Conservation (phyloP, 2,329 filamentous ascomycete genomes). For the Fusarium nodosum region DNA sequence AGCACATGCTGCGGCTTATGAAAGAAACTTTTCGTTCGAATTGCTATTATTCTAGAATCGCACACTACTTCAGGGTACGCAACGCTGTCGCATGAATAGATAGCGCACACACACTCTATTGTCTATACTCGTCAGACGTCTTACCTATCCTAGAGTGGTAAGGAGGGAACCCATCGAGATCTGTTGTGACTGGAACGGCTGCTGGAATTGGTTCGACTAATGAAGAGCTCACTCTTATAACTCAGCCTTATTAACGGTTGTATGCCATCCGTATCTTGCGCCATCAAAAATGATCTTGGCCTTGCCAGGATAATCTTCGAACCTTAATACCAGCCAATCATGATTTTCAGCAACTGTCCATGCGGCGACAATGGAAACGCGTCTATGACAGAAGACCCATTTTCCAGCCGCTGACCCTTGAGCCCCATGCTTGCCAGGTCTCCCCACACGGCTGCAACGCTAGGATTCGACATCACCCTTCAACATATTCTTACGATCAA, state of each 20-base stretch:
- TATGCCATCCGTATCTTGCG: constrained; percentile 32
- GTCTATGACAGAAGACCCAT: constrained; percentile 50
- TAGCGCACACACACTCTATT: neutral
- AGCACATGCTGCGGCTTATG: neutral
- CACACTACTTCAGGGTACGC: neutral
- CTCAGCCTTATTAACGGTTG: constrained; percentile 17
- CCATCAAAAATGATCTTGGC: constrained; percentile 35
- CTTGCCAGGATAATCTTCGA: constrained; percentile 35
- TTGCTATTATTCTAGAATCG: neutral
- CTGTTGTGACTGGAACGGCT: neutral
- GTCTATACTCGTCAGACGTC: neutral
- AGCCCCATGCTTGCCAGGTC: constrained; percentile 46
- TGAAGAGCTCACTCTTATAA: neutral
- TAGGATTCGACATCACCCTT: constrained; percentile 41
- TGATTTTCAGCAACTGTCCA: constrained; percentile 29
- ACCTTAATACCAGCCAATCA: constrained; percentile 46
- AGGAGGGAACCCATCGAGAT: neutral
- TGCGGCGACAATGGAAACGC: constrained; percentile 52
- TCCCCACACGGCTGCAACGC: constrained; percentile 44
- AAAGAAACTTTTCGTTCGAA: neutral
- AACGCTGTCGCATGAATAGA: too few relatives aligned
- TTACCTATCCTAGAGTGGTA: neutral
- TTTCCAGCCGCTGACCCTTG: constrained; percentile 46
- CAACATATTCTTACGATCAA: constrained; percentile 29
- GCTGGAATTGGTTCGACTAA: neutral